A percentile compares a stretch with the other conserved stretches of the same genome.
Conservation (phyloP, 352 stramenopile genomes). For the Phytophthora foliorum region DNA sequence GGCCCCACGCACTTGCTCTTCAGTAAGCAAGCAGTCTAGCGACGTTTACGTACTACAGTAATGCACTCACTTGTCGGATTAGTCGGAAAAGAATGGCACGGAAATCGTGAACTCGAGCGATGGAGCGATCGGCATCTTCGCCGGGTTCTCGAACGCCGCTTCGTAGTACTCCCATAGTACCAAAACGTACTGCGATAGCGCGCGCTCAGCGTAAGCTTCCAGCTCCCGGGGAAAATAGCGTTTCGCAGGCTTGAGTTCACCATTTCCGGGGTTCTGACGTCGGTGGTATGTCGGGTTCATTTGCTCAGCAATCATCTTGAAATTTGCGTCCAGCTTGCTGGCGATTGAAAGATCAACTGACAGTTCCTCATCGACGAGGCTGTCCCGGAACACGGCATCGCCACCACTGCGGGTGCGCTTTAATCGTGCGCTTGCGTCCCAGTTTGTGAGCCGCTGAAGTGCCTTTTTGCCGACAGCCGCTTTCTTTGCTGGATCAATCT, state of each 20-base stretch:
- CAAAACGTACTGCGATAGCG: constrained; percentile 79
- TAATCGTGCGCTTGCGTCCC: constrained; percentile 69
- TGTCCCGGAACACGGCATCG: constrained; percentile 77
- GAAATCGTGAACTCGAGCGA: constrained; percentile 88
- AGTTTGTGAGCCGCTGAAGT: constrained; percentile 68
- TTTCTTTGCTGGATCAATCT: constrained; percentile 58
- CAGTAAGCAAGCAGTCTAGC: constrained; percentile 27
- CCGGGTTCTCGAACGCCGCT: constrained; percentile 63
- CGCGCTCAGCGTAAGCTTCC: constrained; percentile 80
- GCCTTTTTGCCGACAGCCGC: constrained; percentile 53
- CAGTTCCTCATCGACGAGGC: constrained; percentile 81
- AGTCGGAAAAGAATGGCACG: constrained; percentile 76
- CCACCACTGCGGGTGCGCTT: constrained; percentile 47
- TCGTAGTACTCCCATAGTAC: constrained; percentile 89
- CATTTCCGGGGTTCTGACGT: constrained; percentile 5
- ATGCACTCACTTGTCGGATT: constrained; percentile 40
- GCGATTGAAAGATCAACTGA: constrained; percentile 85
- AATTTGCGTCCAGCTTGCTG: constrained; percentile 86
- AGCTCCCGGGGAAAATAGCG: constrained; percentile 72
- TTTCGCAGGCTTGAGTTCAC: constrained; percentile 14
- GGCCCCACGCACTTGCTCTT: constrained; percentile 5
- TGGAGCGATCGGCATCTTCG: constrained; percentile 59
- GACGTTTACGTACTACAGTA: constrained; percentile 33
- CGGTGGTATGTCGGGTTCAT: constrained; percentile 42
- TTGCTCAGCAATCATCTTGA: constrained; percentile 90